These are phyloP conservation scores for Dunaliella sp. DNA, from an alignment of 139 green algal species.

Conservation along the genomic window DNA sequence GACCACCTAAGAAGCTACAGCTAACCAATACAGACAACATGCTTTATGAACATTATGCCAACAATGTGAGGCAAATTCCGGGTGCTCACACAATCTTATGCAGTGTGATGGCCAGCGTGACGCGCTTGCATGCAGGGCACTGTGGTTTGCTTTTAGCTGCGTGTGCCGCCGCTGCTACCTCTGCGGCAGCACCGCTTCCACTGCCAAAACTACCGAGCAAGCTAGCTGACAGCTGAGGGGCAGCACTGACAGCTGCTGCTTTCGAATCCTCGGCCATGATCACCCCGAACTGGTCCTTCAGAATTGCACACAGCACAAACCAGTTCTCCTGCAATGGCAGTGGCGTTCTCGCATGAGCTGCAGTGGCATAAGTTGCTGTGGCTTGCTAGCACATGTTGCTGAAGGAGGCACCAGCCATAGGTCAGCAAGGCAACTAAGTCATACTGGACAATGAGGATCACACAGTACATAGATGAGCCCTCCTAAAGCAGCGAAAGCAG, in stretches of 20 bases:
- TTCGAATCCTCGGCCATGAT: conserved; percentile 41
- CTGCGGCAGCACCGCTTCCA: not conserved
- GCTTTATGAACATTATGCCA: no score
- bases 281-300: conserved; percentile 54
- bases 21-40: no score
- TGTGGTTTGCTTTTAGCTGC: not conserved
- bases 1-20: no score
- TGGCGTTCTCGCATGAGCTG: no score
- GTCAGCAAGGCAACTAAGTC: no score
- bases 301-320: conserved; percentile 53
- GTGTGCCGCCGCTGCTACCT: not conserved
- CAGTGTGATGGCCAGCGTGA: conserved; percentile 33
- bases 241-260: not conserved
- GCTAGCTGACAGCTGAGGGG: not conserved
- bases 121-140: conserved; percentile 38
- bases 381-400: no score
- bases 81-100: conserved; percentile 33
- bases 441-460: no score
- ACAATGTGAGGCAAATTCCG: no score
- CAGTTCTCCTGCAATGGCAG: conserved; percentile 66
- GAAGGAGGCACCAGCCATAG: no score
- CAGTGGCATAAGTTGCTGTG: no score
- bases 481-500: no score
- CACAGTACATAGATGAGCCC: no score
- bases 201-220: not conserved